Conservation (phyloP, 495 filamentous ascomycete genomes). For the Daldinia grandis region DNA sequence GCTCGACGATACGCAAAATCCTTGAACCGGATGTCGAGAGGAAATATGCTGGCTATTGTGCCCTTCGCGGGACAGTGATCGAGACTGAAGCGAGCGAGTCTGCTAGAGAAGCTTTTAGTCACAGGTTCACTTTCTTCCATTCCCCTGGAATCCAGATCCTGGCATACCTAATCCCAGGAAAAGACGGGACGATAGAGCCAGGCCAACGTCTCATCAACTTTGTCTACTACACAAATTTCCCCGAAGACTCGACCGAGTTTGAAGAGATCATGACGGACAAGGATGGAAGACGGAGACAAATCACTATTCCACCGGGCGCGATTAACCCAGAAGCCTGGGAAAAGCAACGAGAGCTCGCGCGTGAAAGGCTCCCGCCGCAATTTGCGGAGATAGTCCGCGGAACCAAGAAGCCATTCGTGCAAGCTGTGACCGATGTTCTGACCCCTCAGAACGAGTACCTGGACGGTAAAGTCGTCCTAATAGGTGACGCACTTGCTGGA, state of each 20-base stretch:
- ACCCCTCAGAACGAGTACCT: constrained; percentile 55
- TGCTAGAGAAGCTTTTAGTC: constrained; percentile 33
- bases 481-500: constrained; percentile 65
- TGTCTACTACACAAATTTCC: constrained; percentile 67
- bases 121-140: constrained; percentile 58
- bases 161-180: constrained; percentile 63
- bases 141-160: constrained; percentile 55
- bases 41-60: constrained; percentile 65
- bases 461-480: constrained; percentile 59
- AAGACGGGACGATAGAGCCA: constrained; percentile 55
- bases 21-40: constrained; percentile 56
- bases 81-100: constrained; percentile 49
- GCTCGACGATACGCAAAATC: constrained; percentile 59
- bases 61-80: constrained; percentile 61
- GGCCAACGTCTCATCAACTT: constrained; percentile 63
- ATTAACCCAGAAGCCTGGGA: constrained; percentile 54
- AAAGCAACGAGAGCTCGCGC: constrained; percentile 54
- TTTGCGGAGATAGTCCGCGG: constrained; percentile 62
- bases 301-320: constrained; percentile 61
- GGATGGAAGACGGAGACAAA: constrained; percentile 53
- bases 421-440: constrained; percentile 63
- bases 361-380: constrained; percentile 56
- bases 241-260: constrained; percentile 53
- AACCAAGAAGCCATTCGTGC: constrained; percentile 61
- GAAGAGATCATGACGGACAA: constrained; percentile 63